These are phyloP conservation scores for Flaveria trinervia DNA, from an alignment of 129 eudicot species.

Conservation along the genomic window DNA sequence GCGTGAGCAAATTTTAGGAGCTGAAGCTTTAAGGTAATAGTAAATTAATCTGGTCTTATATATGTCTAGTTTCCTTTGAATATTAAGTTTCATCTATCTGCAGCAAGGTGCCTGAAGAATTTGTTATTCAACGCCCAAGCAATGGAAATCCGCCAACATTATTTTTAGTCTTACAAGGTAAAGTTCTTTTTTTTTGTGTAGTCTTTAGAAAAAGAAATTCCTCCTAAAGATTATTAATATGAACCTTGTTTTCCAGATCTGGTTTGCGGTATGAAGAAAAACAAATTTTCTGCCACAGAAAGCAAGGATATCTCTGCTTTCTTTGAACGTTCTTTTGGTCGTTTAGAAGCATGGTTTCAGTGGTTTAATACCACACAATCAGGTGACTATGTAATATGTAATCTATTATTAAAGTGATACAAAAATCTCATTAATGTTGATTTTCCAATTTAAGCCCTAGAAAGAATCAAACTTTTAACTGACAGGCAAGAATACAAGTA, in stretches of 20 bases:
- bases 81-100: constrained; percentile 10
- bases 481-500: constrained; percentile 59
- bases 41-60: constrained; percentile 26
- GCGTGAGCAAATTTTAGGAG: constrained; percentile 97
- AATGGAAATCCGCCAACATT: constrained; percentile 96
- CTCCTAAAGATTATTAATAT: neutral
- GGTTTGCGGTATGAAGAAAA: constrained; percentile 60
- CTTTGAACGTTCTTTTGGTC: constrained; percentile 72
- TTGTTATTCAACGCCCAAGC: constrained; percentile 86
- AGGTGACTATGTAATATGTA: constrained; percentile 44
- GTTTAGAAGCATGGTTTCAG: constrained; percentile 97
- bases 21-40: constrained; percentile 94
- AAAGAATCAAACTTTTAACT: constrained; percentile 3
- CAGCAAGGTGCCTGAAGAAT: constrained; percentile 96
- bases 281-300: constrained; percentile 54
- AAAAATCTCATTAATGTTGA: neutral
- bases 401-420: neutral
- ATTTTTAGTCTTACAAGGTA: constrained; percentile 83
- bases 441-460: constrained; percentile 18
- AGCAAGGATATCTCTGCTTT: constrained; percentile 61
- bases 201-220: neutral
- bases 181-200: neutral
- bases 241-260: constrained; percentile 51
- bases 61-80: neutral
- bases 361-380: constrained; percentile 98